Conservation (phyloP, 108 stramenopile genomes). For the Pseudonitzschia multistriata region DNA sequence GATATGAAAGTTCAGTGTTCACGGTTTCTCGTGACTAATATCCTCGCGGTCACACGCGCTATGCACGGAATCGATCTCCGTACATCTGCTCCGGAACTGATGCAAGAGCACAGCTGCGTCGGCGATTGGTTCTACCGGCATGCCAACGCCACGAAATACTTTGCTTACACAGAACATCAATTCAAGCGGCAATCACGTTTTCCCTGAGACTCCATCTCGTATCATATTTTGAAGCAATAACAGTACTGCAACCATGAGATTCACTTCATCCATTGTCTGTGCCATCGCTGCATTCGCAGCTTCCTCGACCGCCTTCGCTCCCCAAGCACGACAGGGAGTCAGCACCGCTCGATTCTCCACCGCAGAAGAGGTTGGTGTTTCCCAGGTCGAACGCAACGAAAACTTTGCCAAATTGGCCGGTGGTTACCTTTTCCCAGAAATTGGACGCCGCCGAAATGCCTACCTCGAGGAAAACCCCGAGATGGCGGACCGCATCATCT, state of each 20-base stretch:
- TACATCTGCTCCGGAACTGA: neutral
- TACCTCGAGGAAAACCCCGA: slow-evolving; percentile 92
- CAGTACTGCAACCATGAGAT: slow-evolving; percentile 12
- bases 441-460: slow-evolving; percentile 90
- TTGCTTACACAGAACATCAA: neutral
- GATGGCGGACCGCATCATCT: slow-evolving; percentile 86
- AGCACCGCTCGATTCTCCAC: slow-evolving; percentile 36
- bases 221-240: neutral
- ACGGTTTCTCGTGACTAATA: neutral
- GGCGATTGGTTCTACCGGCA: neutral
- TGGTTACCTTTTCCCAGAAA: slow-evolving; percentile 96
- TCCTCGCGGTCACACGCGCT: neutral
- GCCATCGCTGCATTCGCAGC: slow-evolving; percentile 16
- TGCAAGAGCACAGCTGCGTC: neutral
- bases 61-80: neutral
- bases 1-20: slow-evolving; percentile 7
- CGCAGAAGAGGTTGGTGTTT: neutral
- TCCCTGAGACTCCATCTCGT: neutral
- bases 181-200: neutral
- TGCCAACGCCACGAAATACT: neutral
- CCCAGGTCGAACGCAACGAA: slow-evolving; percentile 77
- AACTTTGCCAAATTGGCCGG: slow-evolving; percentile 91
- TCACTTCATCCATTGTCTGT: slow-evolving; percentile 18
- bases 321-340: slow-evolving; percentile 7
- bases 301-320: slow-evolving; percentile 19